Conservation (phyloP, 2,329 filamentous ascomycete genomes). For the Colletotrichum camelliae region DNA sequence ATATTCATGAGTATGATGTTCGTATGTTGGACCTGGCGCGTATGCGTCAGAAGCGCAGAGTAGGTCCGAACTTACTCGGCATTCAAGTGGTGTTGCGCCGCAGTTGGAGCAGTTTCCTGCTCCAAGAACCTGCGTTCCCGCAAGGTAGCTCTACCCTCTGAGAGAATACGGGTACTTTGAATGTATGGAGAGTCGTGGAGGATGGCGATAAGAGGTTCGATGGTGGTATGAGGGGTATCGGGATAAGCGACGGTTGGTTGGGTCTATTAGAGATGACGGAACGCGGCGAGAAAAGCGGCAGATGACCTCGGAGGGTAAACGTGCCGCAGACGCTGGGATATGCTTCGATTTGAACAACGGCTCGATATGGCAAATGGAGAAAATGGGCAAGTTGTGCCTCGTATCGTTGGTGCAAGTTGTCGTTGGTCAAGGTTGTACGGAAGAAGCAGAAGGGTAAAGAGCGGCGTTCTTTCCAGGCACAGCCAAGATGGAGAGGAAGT, state of each 20-base stretch:
- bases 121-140: conserved; percentile 20
- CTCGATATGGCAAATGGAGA: neutral
- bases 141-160: conserved; percentile 18
- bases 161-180: neutral
- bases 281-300: conserved; percentile 6
- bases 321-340: conserved; percentile 1
- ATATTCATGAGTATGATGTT: neutral
- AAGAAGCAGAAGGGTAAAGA: conserved; percentile 17
- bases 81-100: conserved; percentile 24
- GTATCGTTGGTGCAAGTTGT: neutral
- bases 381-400: neutral
- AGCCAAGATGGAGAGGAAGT: conserved; percentile 16
- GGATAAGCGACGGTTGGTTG: neutral
- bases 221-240: neutral
- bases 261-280: conserved; percentile 6
- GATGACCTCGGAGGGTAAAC: neutral
- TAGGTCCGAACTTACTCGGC: conserved; percentile 22
- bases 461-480: conserved; percentile 19
- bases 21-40: neutral
- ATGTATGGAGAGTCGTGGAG: neutral
- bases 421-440: conserved; percentile 17
- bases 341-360: neutral
- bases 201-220: neutral
- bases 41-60: neutral
- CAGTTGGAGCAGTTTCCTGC: conserved; percentile 25